Evolutionary conservation across 139 green algal genomes (phyloP), one percentile per base, ranked within the genome.

Genomic region (Diplosphaera chodatii): DNA sequence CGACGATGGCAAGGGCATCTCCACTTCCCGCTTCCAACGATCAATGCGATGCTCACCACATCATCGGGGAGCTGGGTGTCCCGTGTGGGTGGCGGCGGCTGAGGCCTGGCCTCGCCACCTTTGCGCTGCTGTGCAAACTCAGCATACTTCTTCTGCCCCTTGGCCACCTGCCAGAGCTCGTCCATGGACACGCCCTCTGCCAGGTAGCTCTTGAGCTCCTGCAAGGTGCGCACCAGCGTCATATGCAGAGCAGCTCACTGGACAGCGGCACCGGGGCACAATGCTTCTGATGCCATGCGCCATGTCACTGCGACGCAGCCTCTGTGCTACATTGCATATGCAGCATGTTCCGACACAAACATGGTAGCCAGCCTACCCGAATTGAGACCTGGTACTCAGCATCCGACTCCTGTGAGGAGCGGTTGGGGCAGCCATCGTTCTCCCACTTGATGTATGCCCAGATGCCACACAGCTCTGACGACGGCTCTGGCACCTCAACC

Each of bases 371-470:
- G n/a, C n/a, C n/a, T 56, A 72, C 66, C 59, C 63, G 55, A 34
- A 93, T 85, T 37, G 80, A 74, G 28, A 70, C 63, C 70, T 88
- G 73, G 64, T 90, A 92, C 73, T 84, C 85, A 33, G 63, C 16
- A 63, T 91, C 84, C 21, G 82, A 82, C 33, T 92, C 84, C 29
- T 84, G 70, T 68, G 86, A 65, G 29, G 59, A 71, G 40, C 85
- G 76, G 74, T 88, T 83, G 28, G 87, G 87, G 75, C 84, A 92
- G 33, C 92, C 92, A 21, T 80, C 77, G 29, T 79, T 33, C 80
- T 96, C 91, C 93, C 94, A 99, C 41, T 91, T 88, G 29, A 99
- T 85, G 84, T 96, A 99, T 0, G 95, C 86, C 88, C 93, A 97
- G 69, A 98, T 92, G 70, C 91, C 90, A 56, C 89, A 91, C 70